Evolutionary conservation across 768 basidiomycete genomes (phyloP), one percentile per base, ranked within the genome.

Genomic region (Pleurotus tuber-regium): DNA sequence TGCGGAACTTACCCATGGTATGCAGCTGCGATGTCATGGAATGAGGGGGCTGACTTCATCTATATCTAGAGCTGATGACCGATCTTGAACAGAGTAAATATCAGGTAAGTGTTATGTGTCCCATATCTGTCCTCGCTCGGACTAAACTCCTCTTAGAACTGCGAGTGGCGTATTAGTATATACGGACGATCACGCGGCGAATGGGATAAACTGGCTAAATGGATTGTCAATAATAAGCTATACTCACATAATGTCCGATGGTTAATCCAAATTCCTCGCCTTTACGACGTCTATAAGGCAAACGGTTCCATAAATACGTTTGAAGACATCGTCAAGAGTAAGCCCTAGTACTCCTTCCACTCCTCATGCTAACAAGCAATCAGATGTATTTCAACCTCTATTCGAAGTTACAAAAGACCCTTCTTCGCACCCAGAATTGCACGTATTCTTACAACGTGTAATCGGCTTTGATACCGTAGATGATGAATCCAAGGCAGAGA

Each of bases 31-130:
- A 47, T 35, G n/a, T 43, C 28, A 26, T 28, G 44, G 2, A 53
- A 21, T 24, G 33, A 9, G 35, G 12, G 33, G 28, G 31, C 41
- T 36, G 38, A 18, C 18, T 38, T 54, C 21, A 31, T 24, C 38
- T 21, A 23, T 29, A 29, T 7, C 19, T 63, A 98, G 97, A 99
- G 78, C 75, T 98, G 35, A 98, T 98, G 83, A 87, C 77, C n/a
- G 97, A 99, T 82, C 68, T 98, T 25, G 93, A 98, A 65, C 93
- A 97, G 65, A 94, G 89, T 74, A 99, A 99, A 69, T 99, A 99
- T 62, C 97, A 98, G 78, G 91, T 90, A 66, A 40, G 68, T 30
- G 19, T 23, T 12, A 24, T 29, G 25, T 8, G n/a, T 2, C 11
- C 14, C 26, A 36, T 28, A 10, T 25, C 19, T 30, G 4, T 38